Percentiles rank a stretch among this genome's conserved stretches.
Conservation (phyloP, 2,329 filamentous ascomycete species). For the Monilinia aucupariae region DNA sequence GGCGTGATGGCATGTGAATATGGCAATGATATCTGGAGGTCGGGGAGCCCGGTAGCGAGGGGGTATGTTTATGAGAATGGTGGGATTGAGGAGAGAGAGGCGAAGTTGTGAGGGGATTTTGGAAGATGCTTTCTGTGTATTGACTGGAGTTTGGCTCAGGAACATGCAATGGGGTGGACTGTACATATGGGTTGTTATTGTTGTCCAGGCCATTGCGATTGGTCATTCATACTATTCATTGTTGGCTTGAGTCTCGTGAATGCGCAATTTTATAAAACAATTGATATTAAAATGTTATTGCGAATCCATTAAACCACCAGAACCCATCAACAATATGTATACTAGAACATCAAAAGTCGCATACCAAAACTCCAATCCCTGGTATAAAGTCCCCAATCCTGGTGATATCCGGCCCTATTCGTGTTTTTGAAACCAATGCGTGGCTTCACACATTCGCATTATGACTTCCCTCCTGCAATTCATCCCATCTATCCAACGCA, state of each 20-base stretch:
- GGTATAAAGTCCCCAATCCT: slow-evolving; percentile 19
- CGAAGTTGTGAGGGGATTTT: slow-evolving; percentile 30
- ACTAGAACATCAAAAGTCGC: background rate
- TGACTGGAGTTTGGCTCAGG: background rate
- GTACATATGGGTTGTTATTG: background rate
- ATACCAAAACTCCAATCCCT: slow-evolving; percentile 13
- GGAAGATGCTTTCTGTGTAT: background rate
- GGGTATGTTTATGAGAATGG: slow-evolving; percentile 56
- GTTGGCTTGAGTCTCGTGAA: background rate
- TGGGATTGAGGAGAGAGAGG: slow-evolving; percentile 25
- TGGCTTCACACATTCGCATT: background rate
- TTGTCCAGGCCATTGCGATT: background rate
- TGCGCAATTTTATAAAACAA: background rate
- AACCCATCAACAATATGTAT: background rate
- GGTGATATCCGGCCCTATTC: background rate
- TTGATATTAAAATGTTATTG: background rate
- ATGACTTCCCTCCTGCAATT: background rate
- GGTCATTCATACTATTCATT: background rate
- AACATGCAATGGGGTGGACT: background rate
- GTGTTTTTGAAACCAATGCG: background rate
- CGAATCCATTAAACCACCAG: background rate
- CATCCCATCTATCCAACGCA: slow-evolving; percentile 28
- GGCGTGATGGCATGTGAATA: slow-evolving; percentile 6
- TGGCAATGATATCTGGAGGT: slow-evolving; percentile 23
- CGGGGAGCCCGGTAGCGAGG: slow-evolving; percentile 49